These are phyloP conservation scores for Fusarium hainanense DNA, from an alignment of 2,329 filamentous ascomycete genomes.

Conservation along the genomic window DNA sequence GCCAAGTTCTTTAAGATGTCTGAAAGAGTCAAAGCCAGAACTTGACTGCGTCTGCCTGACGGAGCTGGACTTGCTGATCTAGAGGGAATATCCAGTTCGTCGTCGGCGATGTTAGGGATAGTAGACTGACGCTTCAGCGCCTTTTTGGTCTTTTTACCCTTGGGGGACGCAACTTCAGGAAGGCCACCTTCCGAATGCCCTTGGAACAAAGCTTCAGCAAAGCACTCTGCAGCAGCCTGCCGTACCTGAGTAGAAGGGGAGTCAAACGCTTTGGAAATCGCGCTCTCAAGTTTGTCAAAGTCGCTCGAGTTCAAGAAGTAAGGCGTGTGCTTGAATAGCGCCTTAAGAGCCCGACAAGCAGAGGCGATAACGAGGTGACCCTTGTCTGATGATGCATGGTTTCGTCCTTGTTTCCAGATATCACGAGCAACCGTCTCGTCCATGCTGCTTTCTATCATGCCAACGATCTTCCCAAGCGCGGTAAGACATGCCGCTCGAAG, in stretches of 20 bases:
- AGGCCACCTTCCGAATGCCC: slow-evolving; percentile 68
- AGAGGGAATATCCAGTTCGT: slow-evolving; percentile 77
- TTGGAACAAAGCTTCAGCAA: slow-evolving; percentile 86
- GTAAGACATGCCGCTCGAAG: slow-evolving; percentile 82
- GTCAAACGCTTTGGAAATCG: slow-evolving; percentile 88
- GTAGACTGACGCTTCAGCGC: slow-evolving; percentile 67
- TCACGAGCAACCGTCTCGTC: slow-evolving; percentile 90
- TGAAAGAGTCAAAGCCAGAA: slow-evolving; percentile 77
- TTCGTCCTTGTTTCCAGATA: slow-evolving; percentile 91
- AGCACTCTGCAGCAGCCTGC: slow-evolving; percentile 85
- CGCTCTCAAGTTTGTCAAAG: slow-evolving; percentile 86
- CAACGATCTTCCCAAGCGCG: slow-evolving; percentile 78
- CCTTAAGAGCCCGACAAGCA: slow-evolving; percentile 82
- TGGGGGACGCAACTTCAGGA: slow-evolving; percentile 62
- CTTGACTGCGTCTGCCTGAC: slow-evolving; percentile 73
- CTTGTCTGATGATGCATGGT: slow-evolving; percentile 81
- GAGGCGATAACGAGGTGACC: slow-evolving; percentile 81
- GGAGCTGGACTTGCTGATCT: slow-evolving; percentile 80
- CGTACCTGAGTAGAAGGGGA: slow-evolving; percentile 79
- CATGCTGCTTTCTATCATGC: slow-evolving; percentile 78
- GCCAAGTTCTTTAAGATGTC: slow-evolving; percentile 86
- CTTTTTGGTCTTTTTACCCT: slow-evolving; percentile 78
- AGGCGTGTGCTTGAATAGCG: slow-evolving; percentile 75
- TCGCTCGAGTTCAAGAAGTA: slow-evolving; percentile 91
- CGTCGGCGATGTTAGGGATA: slow-evolving; percentile 69